Conservation (phyloP, 192 early-diverging fungal genomes). For the Backusella circina region DNA sequence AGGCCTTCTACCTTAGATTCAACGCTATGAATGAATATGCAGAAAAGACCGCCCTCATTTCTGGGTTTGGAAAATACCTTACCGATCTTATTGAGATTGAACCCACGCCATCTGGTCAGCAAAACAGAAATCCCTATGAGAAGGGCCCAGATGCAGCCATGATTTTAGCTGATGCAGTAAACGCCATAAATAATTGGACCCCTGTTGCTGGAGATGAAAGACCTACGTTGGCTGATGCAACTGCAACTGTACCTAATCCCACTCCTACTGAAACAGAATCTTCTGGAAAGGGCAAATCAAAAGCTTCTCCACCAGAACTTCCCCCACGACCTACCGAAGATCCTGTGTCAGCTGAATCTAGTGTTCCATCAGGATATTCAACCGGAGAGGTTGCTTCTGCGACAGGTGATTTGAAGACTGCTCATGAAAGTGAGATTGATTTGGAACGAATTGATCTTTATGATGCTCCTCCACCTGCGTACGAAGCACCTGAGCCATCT, state of each 20-base stretch:
- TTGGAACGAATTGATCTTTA: not conserved
- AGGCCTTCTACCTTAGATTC: conserved; percentile 38
- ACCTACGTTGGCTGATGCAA: conserved; percentile 24
- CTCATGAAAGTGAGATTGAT: not conserved
- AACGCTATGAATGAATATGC: conserved; percentile 37
- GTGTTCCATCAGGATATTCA: not conserved
- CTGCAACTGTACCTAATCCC: not conserved
- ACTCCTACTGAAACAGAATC: not conserved
- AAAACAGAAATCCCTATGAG: conserved; percentile 16
- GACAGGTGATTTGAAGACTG: not conserved
- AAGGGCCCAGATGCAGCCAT: conserved; percentile 24
- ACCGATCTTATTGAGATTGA: conserved; percentile 34
- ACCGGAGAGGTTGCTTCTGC: not conserved
- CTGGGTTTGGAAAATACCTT: conserved; percentile 39
- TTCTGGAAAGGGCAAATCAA: not conserved
- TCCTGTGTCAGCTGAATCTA: not conserved
- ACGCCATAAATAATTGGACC: conserved; percentile 32
- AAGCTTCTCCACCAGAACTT: not conserved
- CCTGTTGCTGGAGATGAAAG: conserved; percentile 28
- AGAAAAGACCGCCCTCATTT: conserved; percentile 30
- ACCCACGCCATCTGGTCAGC: conserved; percentile 20
- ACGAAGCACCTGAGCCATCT: not conserved
- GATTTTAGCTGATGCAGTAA: conserved; percentile 29
- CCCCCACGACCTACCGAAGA: not conserved
- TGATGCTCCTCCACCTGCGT: conserved; percentile 11